Base-by-base conservation (phyloP, 2,329 filamentous ascomycete genomes). In the Alternaria brassicicola region DNA sequence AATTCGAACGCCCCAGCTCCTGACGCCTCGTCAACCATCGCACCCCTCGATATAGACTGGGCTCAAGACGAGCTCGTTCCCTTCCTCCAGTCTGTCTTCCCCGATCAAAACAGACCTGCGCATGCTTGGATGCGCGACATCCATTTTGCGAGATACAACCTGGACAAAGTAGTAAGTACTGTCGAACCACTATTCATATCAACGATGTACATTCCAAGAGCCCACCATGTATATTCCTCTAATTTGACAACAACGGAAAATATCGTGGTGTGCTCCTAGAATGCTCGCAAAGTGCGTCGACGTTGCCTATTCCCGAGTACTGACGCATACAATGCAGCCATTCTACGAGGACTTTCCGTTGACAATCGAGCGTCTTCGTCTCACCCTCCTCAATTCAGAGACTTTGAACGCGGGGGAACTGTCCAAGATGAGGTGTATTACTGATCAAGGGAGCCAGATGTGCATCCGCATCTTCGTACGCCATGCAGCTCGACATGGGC, bases 341-440 rank as follows among this genome's bases (percentile, higher is more conserved):
- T 43, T 60, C 6, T 48, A 55, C 39, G 47, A 60, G 15, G 53
- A 64, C 39, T 64, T 64, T 8, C 50, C 52, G 0, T 54, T 52
- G 2, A 62, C 56, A 1, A 51, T 64, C 9, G 62, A 64, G 19
- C 39, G 53, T 15, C 30, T 62, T 2, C 62, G 62, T 6, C 45
- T 64, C 0, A 35, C 49, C 8, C 51, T 64, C 2, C 28, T 62
- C 17, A 60, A 56, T 13, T 39, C 53, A 1, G 19, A 35, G 2
- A 21, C 55, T 2, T 36, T 64, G 3, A 57, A 53, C 6, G 12
- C 33, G 3, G 23, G 21, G 4, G 62, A 64, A 12, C 12, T 39
- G 12, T 33, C 15, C 0, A 30, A 57, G 39, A 55, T 55, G 9
- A 30, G 17, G 2, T n/a, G 19, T 1, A 13, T 62, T 15, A 33